Evolutionary conservation across 345 rosid species (phyloP), one percentile per base, ranked within the genome.

Genomic region (Erodium maritimum): DNA sequence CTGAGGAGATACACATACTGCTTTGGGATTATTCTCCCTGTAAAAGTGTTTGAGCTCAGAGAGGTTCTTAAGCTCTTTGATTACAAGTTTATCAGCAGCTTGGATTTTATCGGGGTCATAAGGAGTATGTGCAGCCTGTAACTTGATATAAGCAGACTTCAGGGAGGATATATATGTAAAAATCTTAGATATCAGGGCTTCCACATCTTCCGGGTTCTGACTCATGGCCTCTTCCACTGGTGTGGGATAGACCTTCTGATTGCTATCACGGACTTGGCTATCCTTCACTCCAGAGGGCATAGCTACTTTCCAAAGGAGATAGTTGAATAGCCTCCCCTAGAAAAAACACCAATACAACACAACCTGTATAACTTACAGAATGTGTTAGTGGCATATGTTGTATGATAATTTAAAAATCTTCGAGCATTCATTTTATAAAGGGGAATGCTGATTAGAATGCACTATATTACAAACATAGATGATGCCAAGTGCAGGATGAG

Each of bases 221-320:
- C 57, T 67, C 56, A 22, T 55, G 65, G 70, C 57, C 22, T 67
- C 70, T 56, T 67, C 70, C 70, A 67, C 55, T 19, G 70, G 70
- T 56, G 60, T 64, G 10, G 70, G 70, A 25, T 67, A 60, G 45
- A 67, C 70, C 61, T 61, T 67, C 61, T 67, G 65, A 57, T 53
- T 59, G 64, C 59, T 67, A 54, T 67, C 70, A 23, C 70, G 70
- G 65, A 54, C 53, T 67, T 61, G 70, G 61, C 48, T 67, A 56
- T 67, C 65, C 57, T 59, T 56, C 61, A 19, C 70, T 67, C 65
- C 70, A 61, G 57, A 29, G 52, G 70, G 65, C 70, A 67, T 67
- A 67, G 65, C 65, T 61, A 60, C 61, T 25, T 67, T 54, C 61
- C 55, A 25, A 21, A 33, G 61, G 54, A 19, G 14, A 23, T 18